Evolutionary conservation across 2,329 filamentous ascomycete genomes (phyloP).

Genomic region (Nothophoma quercina): DNA sequence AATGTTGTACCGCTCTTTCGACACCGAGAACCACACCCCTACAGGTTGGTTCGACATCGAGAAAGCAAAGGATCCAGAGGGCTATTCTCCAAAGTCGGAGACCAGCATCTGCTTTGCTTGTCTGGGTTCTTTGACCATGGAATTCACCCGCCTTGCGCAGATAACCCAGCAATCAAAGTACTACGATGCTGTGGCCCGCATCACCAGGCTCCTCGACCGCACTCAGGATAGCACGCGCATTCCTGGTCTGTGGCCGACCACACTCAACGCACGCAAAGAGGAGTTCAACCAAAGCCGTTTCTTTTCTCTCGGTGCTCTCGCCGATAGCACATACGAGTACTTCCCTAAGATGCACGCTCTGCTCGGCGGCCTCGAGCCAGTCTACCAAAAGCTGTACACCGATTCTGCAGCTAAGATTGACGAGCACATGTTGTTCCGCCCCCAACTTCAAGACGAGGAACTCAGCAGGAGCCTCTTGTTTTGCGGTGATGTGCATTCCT

Average conservation of each 20-base stretch:
- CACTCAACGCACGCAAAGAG: constrained; percentile 46
- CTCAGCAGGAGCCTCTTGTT: constrained; percentile 39
- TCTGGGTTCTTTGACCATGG: constrained; percentile 55
- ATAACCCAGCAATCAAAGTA: constrained; percentile 47
- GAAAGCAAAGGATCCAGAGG: constrained; percentile 37
- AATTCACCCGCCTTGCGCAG: constrained; percentile 50
- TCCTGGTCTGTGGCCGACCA: constrained; percentile 50
- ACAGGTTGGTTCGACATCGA: constrained; percentile 53
- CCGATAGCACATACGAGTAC: constrained; percentile 51
- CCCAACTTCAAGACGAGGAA: constrained; percentile 44
- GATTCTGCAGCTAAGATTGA: constrained; percentile 53
- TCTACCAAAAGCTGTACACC: constrained; percentile 65
- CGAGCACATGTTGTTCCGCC: constrained; percentile 59
- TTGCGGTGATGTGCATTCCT: constrained; percentile 45
- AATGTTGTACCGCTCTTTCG: constrained; percentile 58
- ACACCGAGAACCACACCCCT: constrained; percentile 55
- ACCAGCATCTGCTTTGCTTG: constrained; percentile 55
- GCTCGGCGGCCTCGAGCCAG: constrained; percentile 54
- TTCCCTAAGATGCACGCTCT: constrained; percentile 48
- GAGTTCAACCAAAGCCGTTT: constrained; percentile 36
- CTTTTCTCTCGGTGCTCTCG: constrained; percentile 49
- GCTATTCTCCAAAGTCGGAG: constrained; percentile 46
- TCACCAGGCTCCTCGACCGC: constrained; percentile 42
- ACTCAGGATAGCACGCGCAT: constrained; percentile 42
- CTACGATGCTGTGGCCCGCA: constrained; percentile 47